These are phyloP conservation scores for Mentha longifolia DNA, from an alignment of 257 asterid species.

Conservation along the genomic window DNA sequence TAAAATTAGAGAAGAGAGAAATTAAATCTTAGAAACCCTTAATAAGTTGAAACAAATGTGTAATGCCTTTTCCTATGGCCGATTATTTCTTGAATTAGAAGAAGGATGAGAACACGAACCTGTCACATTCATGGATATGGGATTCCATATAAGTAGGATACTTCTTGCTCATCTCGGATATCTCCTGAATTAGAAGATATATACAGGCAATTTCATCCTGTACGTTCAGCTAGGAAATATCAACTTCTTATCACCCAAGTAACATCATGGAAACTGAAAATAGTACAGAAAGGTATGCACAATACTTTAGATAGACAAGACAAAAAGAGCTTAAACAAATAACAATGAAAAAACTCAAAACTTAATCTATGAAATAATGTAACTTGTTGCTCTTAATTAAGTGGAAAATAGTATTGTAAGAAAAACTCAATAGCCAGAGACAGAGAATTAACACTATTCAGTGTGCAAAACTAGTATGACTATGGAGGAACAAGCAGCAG, in stretches of 20 bases:
- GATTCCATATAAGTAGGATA: constrained; percentile 88
- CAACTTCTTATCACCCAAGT: neutral
- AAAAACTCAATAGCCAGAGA: neutral
- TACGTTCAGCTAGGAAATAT: constrained; percentile 70
- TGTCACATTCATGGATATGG: constrained; percentile 86
- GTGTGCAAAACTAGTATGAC: neutral
- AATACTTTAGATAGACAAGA: neutral
- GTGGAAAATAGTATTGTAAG: neutral
- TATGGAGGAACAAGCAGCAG: neutral
- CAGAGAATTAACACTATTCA: too few species aligned
- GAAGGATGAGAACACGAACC: constrained; percentile 48
- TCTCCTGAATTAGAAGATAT: constrained; percentile 81
- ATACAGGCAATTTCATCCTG: constrained; percentile 90
- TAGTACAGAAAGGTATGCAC: neutral
- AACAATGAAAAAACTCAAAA: neutral
- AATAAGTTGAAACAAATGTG: too few species aligned
- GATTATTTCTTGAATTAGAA: neutral
- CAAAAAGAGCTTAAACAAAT: neutral
- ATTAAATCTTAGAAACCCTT: too few species aligned
- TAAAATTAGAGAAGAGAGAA: too few species aligned
- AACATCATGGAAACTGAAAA: neutral
- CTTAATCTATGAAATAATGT: neutral
- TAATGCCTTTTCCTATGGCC: too few species aligned
- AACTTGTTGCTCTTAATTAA: neutral
- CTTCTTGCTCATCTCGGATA: constrained; percentile 83